Percentiles rank a stretch among this genome's conserved stretches.
Conservation (phyloP, 139 green algal genomes). For the Dunaliella primolecta region DNA sequence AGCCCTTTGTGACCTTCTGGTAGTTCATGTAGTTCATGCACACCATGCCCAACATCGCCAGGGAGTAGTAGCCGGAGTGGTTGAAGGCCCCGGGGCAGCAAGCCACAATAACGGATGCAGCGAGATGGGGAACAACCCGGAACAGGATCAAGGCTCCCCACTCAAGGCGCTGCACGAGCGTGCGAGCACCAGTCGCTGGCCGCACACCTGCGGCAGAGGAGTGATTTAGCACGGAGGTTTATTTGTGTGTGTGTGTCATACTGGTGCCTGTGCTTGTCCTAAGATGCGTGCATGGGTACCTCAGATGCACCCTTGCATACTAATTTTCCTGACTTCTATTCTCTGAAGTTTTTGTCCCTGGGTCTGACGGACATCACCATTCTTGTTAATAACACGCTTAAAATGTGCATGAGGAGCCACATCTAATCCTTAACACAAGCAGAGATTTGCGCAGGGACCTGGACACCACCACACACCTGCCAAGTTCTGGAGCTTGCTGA, state of each 20-base stretch:
- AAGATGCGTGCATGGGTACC: too few species aligned
- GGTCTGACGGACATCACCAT: background rate
- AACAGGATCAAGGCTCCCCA: slow-evolving; percentile 12
- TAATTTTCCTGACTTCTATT: background rate
- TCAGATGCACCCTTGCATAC: background rate
- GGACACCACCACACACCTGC: slow-evolving; percentile 31
- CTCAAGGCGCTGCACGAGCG: slow-evolving; percentile 8
- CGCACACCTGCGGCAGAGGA: background rate
- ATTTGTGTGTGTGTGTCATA: slow-evolving; percentile 1
- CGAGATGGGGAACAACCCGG: slow-evolving; percentile 27
- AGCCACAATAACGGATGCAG: slow-evolving; percentile 15
- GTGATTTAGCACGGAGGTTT: too few species aligned
- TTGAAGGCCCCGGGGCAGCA: slow-evolving; percentile 28
- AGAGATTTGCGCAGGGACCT: too few species aligned
- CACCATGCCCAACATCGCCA: slow-evolving; percentile 35
- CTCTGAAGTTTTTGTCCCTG: background rate
- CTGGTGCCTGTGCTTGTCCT: background rate
- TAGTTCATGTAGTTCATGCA: slow-evolving; percentile 38
- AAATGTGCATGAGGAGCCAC: background rate
- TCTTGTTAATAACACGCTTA: background rate
- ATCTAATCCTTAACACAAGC: background rate
- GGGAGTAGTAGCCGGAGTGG: slow-evolving; percentile 24
- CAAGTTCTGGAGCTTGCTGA: slow-evolving; percentile 35
- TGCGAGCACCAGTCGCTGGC: background rate
- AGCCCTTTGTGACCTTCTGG: slow-evolving; percentile 13